These are phyloP conservation scores for Jacaranda copaia DNA, from an alignment of 257 asterid species.

Conservation along the genomic window DNA sequence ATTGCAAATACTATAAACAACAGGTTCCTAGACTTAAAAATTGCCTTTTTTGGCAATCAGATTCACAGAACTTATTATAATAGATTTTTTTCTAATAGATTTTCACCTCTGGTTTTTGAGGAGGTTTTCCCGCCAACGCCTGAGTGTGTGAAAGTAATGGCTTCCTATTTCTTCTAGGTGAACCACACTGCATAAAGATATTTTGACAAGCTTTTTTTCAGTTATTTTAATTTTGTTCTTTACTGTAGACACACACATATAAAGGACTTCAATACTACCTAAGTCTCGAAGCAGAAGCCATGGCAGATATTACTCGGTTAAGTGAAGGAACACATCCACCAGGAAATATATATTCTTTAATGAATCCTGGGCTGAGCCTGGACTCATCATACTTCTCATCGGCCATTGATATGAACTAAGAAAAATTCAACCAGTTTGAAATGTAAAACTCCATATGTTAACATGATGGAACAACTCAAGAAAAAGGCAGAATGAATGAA, in stretches of 20 bases:
- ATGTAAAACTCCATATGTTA: background rate
- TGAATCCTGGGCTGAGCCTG: conserved; percentile 58
- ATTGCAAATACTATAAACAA: background rate
- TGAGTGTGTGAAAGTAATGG: conserved; percentile 63
- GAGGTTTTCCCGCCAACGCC: conserved; percentile 65
- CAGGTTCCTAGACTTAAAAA: no score
- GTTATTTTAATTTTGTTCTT: no score
- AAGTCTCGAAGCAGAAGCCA: conserved; percentile 64
- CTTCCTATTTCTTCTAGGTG: conserved; percentile 67
- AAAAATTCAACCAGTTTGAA: background rate
- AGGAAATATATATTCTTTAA: conserved; percentile 65
- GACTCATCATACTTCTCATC: conserved; percentile 64
- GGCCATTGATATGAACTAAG: conserved; percentile 60
- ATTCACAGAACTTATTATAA: no score
- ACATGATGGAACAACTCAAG: background rate
- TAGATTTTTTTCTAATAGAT: background rate
- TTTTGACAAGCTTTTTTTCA: background rate
- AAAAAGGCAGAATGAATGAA: background rate
- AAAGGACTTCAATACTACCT: conserved; percentile 41
- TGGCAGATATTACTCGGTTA: conserved; percentile 57
- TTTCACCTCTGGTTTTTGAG: conserved; percentile 56
- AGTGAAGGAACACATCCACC: conserved; percentile 73
- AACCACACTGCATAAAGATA: conserved; percentile 52
- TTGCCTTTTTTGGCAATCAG: no score
- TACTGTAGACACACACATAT: background rate